Conservation (phyloP, 2,329 filamentous ascomycete species). For the Nannizzia gypsea region DNA sequence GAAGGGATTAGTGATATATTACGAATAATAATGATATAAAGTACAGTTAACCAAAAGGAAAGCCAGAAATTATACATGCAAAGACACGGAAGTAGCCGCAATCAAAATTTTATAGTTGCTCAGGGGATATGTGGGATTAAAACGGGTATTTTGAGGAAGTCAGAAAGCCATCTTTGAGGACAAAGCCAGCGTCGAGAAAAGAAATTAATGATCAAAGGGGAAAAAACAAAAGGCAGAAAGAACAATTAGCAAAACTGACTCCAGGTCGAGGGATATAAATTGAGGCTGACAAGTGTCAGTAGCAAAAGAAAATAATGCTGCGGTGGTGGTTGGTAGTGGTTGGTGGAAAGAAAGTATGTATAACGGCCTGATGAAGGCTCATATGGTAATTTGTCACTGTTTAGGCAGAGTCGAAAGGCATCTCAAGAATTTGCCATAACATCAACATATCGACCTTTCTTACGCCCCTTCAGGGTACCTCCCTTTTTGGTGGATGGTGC, state of each 20-base stretch:
- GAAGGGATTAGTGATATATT: neutral
- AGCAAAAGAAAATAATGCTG: neutral
- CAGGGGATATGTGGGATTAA: neutral
- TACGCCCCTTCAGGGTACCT: constrained; percentile 52
- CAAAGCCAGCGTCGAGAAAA: neutral
- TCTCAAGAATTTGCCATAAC: constrained; percentile 61
- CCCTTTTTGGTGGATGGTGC: constrained; percentile 59
- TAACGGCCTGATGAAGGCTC: too few species aligned
- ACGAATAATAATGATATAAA: constrained; percentile 1
- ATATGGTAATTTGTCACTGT: neutral
- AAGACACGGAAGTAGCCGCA: neutral
- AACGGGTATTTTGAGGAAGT: neutral
- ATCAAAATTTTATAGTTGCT: neutral
- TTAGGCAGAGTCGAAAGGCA: neutral
- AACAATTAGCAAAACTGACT: neutral
- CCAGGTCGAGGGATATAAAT: constrained; percentile 2
- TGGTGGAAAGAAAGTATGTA: neutral
- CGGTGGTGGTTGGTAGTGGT: neutral
- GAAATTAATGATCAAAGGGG: neutral
- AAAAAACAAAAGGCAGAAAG: too few species aligned
- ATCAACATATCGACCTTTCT: constrained; percentile 88
- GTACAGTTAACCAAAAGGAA: constrained; percentile 2
- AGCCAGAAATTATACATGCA: constrained; percentile 1
- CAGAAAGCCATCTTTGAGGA: neutral
- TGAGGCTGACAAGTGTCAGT: neutral